Evolutionary conservation across 2,329 filamentous ascomycete genomes (phyloP).

Genomic region (Ceratocystis colombiana): DNA sequence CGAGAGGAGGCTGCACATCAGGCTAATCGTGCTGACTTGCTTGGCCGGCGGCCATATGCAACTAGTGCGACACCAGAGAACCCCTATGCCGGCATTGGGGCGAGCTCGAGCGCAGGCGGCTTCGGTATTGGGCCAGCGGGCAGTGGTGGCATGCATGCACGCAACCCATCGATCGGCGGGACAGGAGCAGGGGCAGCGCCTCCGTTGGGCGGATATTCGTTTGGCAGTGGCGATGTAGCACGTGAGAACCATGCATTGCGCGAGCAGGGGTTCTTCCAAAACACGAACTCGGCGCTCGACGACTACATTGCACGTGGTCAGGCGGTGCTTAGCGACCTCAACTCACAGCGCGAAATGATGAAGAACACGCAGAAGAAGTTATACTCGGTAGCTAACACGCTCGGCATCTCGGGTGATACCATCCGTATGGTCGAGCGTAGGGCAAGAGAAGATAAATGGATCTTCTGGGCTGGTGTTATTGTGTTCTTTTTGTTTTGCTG

Average conservation of each 20-base stretch:
- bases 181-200: constrained; percentile 10
- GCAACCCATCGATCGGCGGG: constrained; percentile 6
- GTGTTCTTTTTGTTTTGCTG: constrained; percentile 89
- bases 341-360: constrained; percentile 83
- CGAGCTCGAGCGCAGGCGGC: constrained; percentile 27
- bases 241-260: constrained; percentile 75
- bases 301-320: constrained; percentile 88
- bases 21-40: constrained; percentile 64
- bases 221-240: constrained; percentile 51
- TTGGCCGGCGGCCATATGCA: constrained; percentile 70
- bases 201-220: constrained; percentile 28
- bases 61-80: constrained; percentile 76
- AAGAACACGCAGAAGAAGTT: constrained; percentile 87
- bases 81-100: constrained; percentile 59
- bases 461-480: constrained; percentile 79
- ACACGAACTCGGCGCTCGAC: constrained; percentile 75
- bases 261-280: constrained; percentile 78
- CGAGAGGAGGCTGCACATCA: constrained; percentile 62
- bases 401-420: constrained; percentile 88
- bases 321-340: constrained; percentile 78
- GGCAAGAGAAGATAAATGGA: constrained; percentile 94
- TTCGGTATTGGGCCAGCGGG: not conserved
- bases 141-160: constrained; percentile 15
- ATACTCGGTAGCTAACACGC: constrained; percentile 85
- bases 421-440: constrained; percentile 93